These are phyloP conservation scores for Cucurbita argyrosperma DNA, from an alignment of 306 rosid genomes.

Conservation along the genomic window DNA sequence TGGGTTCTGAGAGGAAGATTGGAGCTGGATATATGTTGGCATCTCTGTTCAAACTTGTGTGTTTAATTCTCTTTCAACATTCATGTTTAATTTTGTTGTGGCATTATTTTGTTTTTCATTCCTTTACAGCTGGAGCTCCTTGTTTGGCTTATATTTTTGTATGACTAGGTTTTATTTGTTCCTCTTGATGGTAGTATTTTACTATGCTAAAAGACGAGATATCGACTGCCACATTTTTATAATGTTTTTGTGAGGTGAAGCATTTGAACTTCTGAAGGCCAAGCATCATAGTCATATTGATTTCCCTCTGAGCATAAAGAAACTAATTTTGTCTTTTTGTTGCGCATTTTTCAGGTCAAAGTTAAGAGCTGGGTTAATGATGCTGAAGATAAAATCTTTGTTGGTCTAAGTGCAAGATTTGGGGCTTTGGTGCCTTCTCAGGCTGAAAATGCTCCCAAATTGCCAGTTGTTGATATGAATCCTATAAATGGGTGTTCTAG, in stretches of 20 bases:
- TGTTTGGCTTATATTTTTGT: background rate
- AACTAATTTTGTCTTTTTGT: background rate
- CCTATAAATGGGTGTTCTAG: constrained; percentile 55
- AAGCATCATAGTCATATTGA: background rate
- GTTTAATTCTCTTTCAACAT: background rate
- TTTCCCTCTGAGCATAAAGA: background rate
- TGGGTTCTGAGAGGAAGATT: background rate
- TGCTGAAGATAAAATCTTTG: constrained; percentile 17
- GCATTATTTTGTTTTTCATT: background rate
- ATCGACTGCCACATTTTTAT: background rate
- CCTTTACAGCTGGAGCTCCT: background rate
- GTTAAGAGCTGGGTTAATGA: constrained; percentile 53
- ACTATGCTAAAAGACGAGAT: background rate
- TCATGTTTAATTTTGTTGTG: too few relatives aligned
- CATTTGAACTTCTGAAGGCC: background rate
- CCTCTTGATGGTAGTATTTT: background rate
- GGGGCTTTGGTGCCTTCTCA: constrained; percentile 48
- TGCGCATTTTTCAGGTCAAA: constrained; percentile 37
- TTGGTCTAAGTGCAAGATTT: constrained; percentile 52
- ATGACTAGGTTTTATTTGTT: background rate
- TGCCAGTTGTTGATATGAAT: constrained; percentile 32
- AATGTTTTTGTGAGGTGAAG: background rate
- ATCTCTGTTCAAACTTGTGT: background rate
- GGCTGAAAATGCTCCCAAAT: constrained; percentile 14
- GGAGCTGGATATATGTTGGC: background rate